phyloP scores from a whole-genome alignment of 495 filamentous ascomycete species.

The Cetradonia linearis region DNA sequence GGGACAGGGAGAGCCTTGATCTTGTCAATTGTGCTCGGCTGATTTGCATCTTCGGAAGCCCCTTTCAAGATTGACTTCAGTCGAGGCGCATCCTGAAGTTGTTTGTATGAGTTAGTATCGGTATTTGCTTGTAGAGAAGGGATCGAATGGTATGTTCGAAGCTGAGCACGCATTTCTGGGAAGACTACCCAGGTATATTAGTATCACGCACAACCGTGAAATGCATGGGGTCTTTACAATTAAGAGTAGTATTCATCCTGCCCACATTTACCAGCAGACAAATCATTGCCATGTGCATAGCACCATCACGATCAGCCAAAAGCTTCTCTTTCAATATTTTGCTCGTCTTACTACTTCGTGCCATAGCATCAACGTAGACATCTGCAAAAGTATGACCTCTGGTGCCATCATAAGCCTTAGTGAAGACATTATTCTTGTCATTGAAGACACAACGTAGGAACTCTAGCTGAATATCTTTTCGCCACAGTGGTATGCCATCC shows the following conservation, averaged over 20 bases:
- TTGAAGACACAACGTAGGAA: slow-evolving; percentile 89
- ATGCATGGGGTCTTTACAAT: slow-evolving; percentile 52
- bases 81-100: slow-evolving; percentile 90
- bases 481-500: slow-evolving; percentile 91
- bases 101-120: slow-evolving; percentile 93
- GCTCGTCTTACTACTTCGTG: slow-evolving; percentile 95
- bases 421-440: slow-evolving; percentile 74
- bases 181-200: slow-evolving; percentile 54
- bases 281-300: slow-evolving; percentile 98
- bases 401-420: slow-evolving; percentile 61
- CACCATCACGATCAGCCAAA: slow-evolving; percentile 79
- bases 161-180: slow-evolving; percentile 96
- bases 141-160: slow-evolving; percentile 96
- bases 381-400: slow-evolving; percentile 81
- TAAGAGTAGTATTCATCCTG: slow-evolving; percentile 96
- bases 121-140: slow-evolving; percentile 90
- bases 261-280: slow-evolving; percentile 95
- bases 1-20: slow-evolving; percentile 58
- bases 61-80: slow-evolving; percentile 97
- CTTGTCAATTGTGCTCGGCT: slow-evolving; percentile 77
- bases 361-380: slow-evolving; percentile 97
- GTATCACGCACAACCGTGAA: neutral
- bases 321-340: slow-evolving; percentile 97
- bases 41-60: slow-evolving; percentile 82
- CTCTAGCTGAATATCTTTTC: slow-evolving; percentile 94